Evolutionary conservation across 2,329 filamentous ascomycete species (phyloP), one percentile per base, ranked within the genome.

Genomic region (Ophiobolus disseminans): DNA sequence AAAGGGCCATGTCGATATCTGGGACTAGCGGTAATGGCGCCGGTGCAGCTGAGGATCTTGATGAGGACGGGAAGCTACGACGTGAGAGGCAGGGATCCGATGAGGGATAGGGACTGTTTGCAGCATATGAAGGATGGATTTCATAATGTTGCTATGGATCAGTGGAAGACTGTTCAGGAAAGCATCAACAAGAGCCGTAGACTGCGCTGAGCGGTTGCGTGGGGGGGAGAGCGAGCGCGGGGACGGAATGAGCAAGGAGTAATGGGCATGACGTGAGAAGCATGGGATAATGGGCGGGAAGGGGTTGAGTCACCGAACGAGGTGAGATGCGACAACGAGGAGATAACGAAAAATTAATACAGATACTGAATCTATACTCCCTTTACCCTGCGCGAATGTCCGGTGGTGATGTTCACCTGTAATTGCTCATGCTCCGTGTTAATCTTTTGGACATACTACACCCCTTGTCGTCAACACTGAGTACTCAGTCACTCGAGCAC

Each of bases 1-100:
- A 26, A 7, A 3, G 19, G 22, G 8, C 26, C 42, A 17, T 53
- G 56, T 17, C 41, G 45, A 17, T 53, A 58, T 17, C 41, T 56
- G 45, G 55, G 45, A 13, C 32, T 56, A 5, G 47, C 28, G n/a
- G 26, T 34, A 2, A n/a, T 17, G 9, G 32, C 32, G 17, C 41
- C 34, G 1, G 30, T 40, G 3, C 17, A 26, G 3, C 25, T 50
- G 5, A 14, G 28, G n/a, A 22, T 49, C 2, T 14, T 55, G 17
- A n/a, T 55, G 11, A 41, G 30, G 30, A 49, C 52, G 3, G 19
- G 44, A 2, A 20, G 39, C 3, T 32, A 40, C 7, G 38, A 45
- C 21, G 21, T 40, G 19, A 31, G 48, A 5, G 45, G 42, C 3
- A 37, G 17, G n/a, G 40, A 55, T 31, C 48, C 48, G 21, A 10